Percentiles rank a stretch among this genome's conserved stretches.
Evolutionary conservation across 2,329 filamentous ascomycete genomes (phyloP).

Genomic region (Sporothrix curviconia): DNA sequence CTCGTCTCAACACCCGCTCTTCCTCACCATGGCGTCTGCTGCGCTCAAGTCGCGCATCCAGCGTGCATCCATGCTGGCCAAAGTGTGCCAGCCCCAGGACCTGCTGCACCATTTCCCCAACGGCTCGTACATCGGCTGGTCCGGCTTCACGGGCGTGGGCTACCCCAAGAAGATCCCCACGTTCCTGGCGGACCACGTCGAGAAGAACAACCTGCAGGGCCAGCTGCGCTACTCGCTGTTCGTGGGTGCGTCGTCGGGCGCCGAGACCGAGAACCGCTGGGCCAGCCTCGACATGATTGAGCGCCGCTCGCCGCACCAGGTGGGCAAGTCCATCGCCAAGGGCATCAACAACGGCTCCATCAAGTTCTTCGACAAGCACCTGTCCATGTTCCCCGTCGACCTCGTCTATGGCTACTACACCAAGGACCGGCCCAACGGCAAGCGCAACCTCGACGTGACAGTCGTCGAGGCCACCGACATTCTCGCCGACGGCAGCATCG

Average conservation of each 20-base stretch:
- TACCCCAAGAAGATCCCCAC: slow-evolving; percentile 85
- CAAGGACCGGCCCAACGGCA: slow-evolving; percentile 65
- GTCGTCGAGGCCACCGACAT: slow-evolving; percentile 84
- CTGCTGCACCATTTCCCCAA: slow-evolving; percentile 75
- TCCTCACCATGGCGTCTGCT: slow-evolving; percentile 53
- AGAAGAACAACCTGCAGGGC: slow-evolving; percentile 77
- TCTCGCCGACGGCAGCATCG: slow-evolving; percentile 80
- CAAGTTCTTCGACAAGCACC: slow-evolving; percentile 88
- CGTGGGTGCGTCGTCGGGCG: slow-evolving; percentile 81
- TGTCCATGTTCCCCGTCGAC: slow-evolving; percentile 87
- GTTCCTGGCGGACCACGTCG: slow-evolving; percentile 80
- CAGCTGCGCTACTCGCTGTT: slow-evolving; percentile 82
- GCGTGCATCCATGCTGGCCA: slow-evolving; percentile 70
- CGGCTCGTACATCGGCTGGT: slow-evolving; percentile 84
- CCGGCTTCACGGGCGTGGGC: slow-evolving; percentile 82
- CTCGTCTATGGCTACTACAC: slow-evolving; percentile 85
- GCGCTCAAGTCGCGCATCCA: slow-evolving; percentile 69
- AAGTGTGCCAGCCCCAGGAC: slow-evolving; percentile 73
- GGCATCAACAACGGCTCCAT: slow-evolving; percentile 85
- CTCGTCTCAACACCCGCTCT: background rate
- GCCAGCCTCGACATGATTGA: slow-evolving; percentile 87
- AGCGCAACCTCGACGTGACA: slow-evolving; percentile 71
- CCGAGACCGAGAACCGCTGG: slow-evolving; percentile 89
- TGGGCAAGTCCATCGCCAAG: slow-evolving; percentile 83
- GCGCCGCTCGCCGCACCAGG: slow-evolving; percentile 75